Evolutionary conservation across 441 rosid genomes (phyloP), one percentile per base, ranked within the genome.

Genomic region (Pelargonium myrrhifolium): DNA sequence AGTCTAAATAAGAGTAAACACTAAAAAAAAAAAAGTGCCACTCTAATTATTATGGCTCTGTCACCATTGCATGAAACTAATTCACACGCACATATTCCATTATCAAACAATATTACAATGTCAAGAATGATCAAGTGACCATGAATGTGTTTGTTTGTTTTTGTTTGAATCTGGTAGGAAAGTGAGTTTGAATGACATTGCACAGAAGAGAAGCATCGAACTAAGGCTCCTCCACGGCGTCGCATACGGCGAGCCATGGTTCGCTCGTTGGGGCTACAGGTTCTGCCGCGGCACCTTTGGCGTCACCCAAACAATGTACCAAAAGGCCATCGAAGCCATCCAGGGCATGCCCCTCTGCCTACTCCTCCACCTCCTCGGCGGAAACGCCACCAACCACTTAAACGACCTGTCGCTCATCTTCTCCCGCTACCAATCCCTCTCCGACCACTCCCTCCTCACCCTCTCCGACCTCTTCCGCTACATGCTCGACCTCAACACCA

Each of bases 211-310:
- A 74, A 84, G 91, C 63, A 86, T 90, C 90, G 96, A 90, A 62
- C 56, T 90, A 74, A 85, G 94, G 84, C 72, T 90, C 9, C 80
- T 93, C 18, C 78, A 87, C 60, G 93, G 92, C 3, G 70, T 89
- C 43, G 93, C 92, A 43, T 86, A 85, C 20, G 83, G 89, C 0
- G 82, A 81, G 70, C 77, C 95, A 12, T 92, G 98, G 98, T 87
- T 92, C 49, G 90, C 92, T 40, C 86, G 76, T 0, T 92, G 96
- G 98, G 95, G 93, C 12, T 92, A 89, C 82, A 80, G 74, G 65
- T 89, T 86, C 35, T 84, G 85, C 35, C 79, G 87, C 37, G 97
- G 96, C 10, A 86, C 83, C 78, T 90, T 78, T 26, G 96, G 93
- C 6, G 84, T 92, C 20, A 86, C 87, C 59, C 79, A 78, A 65